Conservation (phyloP, 805 yeast genomes). For the Starmera amethionina region DNA sequence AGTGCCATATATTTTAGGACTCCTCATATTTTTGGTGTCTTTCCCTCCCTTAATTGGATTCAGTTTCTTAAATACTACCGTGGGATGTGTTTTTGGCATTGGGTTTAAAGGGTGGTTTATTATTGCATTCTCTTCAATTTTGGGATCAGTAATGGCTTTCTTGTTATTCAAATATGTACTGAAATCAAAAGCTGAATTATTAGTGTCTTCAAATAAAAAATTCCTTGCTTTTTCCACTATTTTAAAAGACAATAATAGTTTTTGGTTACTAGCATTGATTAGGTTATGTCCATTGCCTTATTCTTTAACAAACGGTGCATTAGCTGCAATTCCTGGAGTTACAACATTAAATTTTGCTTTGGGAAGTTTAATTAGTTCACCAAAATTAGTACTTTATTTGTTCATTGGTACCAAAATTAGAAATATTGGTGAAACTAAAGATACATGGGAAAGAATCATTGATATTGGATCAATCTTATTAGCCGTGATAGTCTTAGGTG, state of each 20-base stretch:
- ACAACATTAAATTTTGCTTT: conserved; percentile 48
- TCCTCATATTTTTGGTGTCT: conserved; percentile 52
- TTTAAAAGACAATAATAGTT: conserved; percentile 58
- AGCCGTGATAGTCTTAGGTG: conserved; percentile 42
- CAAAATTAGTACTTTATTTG: conserved; percentile 67
- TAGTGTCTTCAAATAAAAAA: conserved; percentile 52
- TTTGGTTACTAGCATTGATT: conserved; percentile 58
- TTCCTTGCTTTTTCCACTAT: conserved; percentile 70
- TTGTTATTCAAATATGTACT: conserved; percentile 53
- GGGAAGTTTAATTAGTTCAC: conserved; percentile 71
- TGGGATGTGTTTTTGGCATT: conserved; percentile 81
- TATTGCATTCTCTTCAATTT: conserved; percentile 54
- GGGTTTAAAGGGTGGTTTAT: conserved; percentile 67
- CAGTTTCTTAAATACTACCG: conserved; percentile 50
- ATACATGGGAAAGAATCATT: conserved; percentile 40
- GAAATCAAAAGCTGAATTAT: conserved; percentile 41
- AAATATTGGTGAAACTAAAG: conserved; percentile 51
- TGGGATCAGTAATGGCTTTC: conserved; percentile 74
- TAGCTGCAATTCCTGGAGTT: conserved; percentile 79
- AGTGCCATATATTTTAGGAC: conserved; percentile 39
- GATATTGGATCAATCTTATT: conserved; percentile 53
- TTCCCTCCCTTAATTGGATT: conserved; percentile 92
- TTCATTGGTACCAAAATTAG: conserved; percentile 73
- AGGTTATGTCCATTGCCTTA: conserved; percentile 90
- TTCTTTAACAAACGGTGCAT: conserved; percentile 84